Percentiles rank a stretch among this genome's conserved stretches.
Conservation (phyloP, 1,139 yeast genomes). For the Hansenula anomala region DNA sequence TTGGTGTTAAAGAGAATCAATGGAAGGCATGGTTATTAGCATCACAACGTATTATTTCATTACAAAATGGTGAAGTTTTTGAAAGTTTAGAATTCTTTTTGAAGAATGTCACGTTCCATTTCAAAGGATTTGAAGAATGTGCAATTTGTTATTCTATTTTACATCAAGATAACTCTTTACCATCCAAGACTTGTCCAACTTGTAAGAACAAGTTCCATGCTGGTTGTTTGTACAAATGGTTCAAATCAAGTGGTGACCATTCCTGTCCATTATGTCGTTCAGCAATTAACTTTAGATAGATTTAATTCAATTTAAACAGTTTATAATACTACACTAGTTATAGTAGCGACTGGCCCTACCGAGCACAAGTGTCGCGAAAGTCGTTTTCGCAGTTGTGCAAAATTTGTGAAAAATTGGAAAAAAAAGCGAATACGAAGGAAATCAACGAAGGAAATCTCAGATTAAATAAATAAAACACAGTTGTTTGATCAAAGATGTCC, state of each 20-base stretch:
- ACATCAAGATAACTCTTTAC: slow-evolving; percentile 82
- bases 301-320: background rate
- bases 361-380: too few relatives aligned
- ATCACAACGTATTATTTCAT: slow-evolving; percentile 68
- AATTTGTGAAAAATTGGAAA: background rate
- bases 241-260: slow-evolving; percentile 85
- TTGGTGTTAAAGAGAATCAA: slow-evolving; percentile 88
- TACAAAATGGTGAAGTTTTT: slow-evolving; percentile 74
- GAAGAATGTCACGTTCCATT: slow-evolving; percentile 75
- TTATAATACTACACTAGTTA: too few relatives aligned
- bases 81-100: slow-evolving; percentile 82
- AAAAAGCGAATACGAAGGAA: background rate
- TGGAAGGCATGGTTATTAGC: slow-evolving; percentile 97
- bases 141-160: slow-evolving; percentile 91
- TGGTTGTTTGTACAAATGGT: slow-evolving; percentile 97
- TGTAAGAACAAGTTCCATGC: slow-evolving; percentile 94
- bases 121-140: slow-evolving; percentile 92
- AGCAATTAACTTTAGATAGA: slow-evolving; percentile 18
- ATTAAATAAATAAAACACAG: too few relatives aligned
- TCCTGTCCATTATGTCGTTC: slow-evolving; percentile 91
- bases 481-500: too few relatives aligned
- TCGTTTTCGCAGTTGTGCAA: too few relatives aligned
- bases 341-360: too few relatives aligned
- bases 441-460: too few relatives aligned
- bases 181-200: slow-evolving; percentile 82